Evolutionary conservation across 164 flowering plant species (phyloP), one percentile per base, ranked within the genome.

Genomic region (Umbilicus rupestris): DNA sequence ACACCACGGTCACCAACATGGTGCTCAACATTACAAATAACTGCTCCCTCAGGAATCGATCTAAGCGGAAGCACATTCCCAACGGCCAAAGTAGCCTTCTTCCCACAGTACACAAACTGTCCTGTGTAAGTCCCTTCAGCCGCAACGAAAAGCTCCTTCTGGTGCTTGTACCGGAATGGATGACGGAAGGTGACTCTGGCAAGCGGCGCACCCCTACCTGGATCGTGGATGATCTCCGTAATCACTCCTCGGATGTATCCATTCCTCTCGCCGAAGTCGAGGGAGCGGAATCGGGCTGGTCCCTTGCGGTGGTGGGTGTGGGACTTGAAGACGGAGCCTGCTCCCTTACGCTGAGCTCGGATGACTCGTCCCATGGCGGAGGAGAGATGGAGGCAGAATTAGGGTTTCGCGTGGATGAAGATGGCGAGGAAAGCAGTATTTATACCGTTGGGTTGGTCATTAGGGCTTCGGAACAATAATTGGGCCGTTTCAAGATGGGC

Each of bases 51-150:
- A 47, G 52, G 52, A n/a, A 47, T 47, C 8, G 52, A 47, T 47
- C 52, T 19, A n/a, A 47, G 52, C 0, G 52, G 52, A 7, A 47
- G 22, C 3, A 47, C 52, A 47, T 47, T 47, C 6, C 52, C 52
- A 19, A 47, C 52, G 0, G 52, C 52, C 22, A 47, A 47, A 16
- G 52, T 47, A 3, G 52, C 52, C 52, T 47, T 47, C 52, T 47
- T 47, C 17, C 87, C 87, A 30, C 87, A 83, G 78, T 79, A 83
- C 24, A 83, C 72, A 68, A 79, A 83, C 82, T 83, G 87, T 1
- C 87, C 84, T 1, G 83, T 74, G 71, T 81, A 83, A 74, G 81
- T 79, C 10, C 87, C 87, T 73, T 83, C 87, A 29, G 87, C 87
- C 3, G 87, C 87, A 24, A 83, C 69, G 68, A 83, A 83, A 8